Base-by-base conservation (phyloP, 768 basidiomycete genomes). In the Cystofilobasidium macerans region DNA sequence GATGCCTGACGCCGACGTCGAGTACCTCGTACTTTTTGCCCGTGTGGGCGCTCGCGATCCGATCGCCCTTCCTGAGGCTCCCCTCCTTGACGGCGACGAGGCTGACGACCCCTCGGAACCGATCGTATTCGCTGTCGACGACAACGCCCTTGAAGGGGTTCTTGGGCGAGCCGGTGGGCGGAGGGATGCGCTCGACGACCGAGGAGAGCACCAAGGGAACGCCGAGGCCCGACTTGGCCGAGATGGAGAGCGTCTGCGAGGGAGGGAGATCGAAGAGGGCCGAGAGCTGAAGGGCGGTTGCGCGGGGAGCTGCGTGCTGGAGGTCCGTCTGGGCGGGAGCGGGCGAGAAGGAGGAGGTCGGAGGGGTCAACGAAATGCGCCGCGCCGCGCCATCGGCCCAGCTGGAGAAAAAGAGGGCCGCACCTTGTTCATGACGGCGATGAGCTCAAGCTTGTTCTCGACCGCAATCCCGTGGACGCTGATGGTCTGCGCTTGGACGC, bases 81-180 rank as follows among this genome's bases (percentile, higher is more conserved):
- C 95, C 95, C 62, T 83, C 81, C 71, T 87, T 85, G 24, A 99
- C 76, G 70, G 83, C 88, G 40, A 98, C 82, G 35, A 98, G 78
- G 1, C 90, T 94, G 57, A 99, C 92, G 26, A 98, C 95, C 13
- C 95, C 95, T 64, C 93, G 84, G 76, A 91, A 99, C 69, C 87
- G 83, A 75, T 99, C 95, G 75, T 93, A 97, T 89, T 86, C 83
- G 13, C 91, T 93, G 75, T 99, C 95, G 70, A 99, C 97, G 47
- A 95, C 79, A 68, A 98, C 83, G 0, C 89, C 93, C 71, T 88
- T 86, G 16, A 97, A 75, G 28, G 71, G 72, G 60, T 63, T 66
- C 1, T 54, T 64, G 12, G 74, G 71, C 26, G 76, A 75, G 18
- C 85, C 86, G 2, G 71, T 73, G 8, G 94, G 95, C 12, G 92